Evolutionary conservation across 345 rosid genomes (phyloP).

Genomic region (Linum trigynum): DNA sequence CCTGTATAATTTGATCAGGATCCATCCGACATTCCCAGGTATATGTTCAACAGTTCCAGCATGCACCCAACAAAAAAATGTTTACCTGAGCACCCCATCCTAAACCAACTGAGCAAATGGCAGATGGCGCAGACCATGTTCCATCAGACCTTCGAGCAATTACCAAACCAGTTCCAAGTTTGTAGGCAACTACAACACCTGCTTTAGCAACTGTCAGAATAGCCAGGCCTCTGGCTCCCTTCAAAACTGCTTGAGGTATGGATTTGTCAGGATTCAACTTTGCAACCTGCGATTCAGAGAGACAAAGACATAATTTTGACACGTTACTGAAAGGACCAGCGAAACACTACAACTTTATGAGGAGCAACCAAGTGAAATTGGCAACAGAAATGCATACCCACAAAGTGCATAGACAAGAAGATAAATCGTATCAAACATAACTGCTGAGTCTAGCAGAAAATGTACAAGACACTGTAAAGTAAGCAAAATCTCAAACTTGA

Average conservation of each 20-base stretch:
- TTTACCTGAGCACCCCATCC: constrained; percentile 99
- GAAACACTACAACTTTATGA: not conserved
- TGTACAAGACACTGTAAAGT: too few relatives aligned
- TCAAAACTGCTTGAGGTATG: constrained; percentile 67
- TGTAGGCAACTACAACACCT: constrained; percentile 66
- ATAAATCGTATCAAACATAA: too few relatives aligned
- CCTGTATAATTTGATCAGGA: not conserved
- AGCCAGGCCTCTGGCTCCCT: constrained; percentile 78
- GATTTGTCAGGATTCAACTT: constrained; percentile 75
- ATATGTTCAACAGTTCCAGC: not conserved
- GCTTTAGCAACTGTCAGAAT: constrained; percentile 90
- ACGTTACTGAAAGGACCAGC: not conserved
- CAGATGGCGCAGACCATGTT: constrained; percentile 98
- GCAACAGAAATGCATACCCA: not conserved
- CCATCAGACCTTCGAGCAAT: constrained; percentile 75
- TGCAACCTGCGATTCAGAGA: constrained; percentile 47
- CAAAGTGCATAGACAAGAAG: not conserved
- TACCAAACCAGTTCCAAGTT: constrained; percentile 84
- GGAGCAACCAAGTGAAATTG: not conserved
- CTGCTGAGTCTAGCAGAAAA: too few relatives aligned
- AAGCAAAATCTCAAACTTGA: too few relatives aligned
- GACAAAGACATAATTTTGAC: not conserved
- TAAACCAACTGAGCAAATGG: constrained; percentile 63
- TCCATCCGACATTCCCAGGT: not conserved
- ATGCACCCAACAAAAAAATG: not conserved